A percentile compares a stretch with the other conserved stretches of the same genome.
These are phyloP conservation scores for Globisporangium alternatum DNA, from an alignment of 352 stramenopile species.

Conservation along the genomic window DNA sequence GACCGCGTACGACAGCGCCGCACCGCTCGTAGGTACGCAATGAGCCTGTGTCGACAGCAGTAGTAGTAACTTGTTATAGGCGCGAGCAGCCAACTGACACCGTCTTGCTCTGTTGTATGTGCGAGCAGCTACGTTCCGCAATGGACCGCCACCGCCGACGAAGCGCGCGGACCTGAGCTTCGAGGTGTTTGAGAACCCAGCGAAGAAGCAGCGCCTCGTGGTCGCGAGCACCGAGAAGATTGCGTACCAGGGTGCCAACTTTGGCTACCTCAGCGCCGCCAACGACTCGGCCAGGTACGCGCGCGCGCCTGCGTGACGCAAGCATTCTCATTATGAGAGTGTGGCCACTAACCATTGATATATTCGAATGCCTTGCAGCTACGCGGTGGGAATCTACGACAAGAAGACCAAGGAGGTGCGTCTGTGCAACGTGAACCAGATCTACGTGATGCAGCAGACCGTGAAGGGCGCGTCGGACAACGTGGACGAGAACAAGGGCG, in stretches of 20 bases:
- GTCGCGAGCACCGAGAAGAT: conserved; percentile 76
- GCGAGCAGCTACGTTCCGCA: conserved; percentile 71
- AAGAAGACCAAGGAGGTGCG: conserved; percentile 71
- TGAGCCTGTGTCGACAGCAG: neutral
- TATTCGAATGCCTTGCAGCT: conserved; percentile 25
- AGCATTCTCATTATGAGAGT: neutral
- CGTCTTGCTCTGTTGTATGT: neutral
- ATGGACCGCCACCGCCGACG: conserved; percentile 57
- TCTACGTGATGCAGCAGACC: conserved; percentile 86
- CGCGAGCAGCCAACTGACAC: neutral
- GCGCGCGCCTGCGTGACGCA: neutral
- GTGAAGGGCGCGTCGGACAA: conserved; percentile 71
- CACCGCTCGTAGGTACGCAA: conserved; percentile 58
- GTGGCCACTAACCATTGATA: neutral
- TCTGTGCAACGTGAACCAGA: conserved; percentile 73
- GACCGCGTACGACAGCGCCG: conserved; percentile 47
- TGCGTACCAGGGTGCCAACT: conserved; percentile 83
- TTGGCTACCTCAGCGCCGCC: conserved; percentile 68
- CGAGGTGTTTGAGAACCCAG: conserved; percentile 76
- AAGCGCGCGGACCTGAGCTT: conserved; percentile 66
- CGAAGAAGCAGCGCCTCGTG: conserved; percentile 81
- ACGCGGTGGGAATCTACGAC: conserved; percentile 76
- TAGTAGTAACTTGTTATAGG: neutral
- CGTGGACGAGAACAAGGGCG: conserved; percentile 58
- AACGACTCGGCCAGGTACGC: conserved; percentile 75